Conservation (phyloP, 2,329 filamentous ascomycete genomes). For the Trichophyton verrucosum region DNA sequence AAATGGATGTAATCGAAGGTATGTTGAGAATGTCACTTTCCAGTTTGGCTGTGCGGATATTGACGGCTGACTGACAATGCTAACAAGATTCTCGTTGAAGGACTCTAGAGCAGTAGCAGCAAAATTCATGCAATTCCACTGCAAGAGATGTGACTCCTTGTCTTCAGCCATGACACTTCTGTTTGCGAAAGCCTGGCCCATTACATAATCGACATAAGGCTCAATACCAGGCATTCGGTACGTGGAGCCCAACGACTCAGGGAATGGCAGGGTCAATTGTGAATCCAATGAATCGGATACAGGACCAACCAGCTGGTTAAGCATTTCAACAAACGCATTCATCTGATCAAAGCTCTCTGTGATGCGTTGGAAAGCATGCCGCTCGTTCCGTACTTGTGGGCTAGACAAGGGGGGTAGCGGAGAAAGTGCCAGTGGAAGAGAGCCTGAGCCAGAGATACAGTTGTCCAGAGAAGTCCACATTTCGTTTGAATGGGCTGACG, state of each 20-base stretch:
- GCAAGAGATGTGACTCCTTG: conserved; percentile 59
- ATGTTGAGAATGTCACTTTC: conserved; percentile 53
- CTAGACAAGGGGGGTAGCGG: conserved; percentile 34
- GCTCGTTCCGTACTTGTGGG: conserved; percentile 33
- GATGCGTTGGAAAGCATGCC: conserved; percentile 60
- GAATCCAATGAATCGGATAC: conserved; percentile 35
- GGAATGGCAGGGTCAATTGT: conserved; percentile 70
- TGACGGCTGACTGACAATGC: conserved; percentile 67
- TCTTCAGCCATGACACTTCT: conserved; percentile 55
- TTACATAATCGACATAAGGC: conserved; percentile 79
- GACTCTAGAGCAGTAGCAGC: conserved; percentile 63
- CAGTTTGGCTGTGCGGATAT: conserved; percentile 65
- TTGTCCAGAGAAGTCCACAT: conserved; percentile 74
- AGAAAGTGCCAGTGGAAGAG: conserved; percentile 33
- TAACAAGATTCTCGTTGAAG: conserved; percentile 89
- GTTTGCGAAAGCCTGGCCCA: conserved; percentile 63
- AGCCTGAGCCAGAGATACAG: conserved; percentile 54
- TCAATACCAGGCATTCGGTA: conserved; percentile 79
- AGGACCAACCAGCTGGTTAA: conserved; percentile 60
- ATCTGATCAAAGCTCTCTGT: conserved; percentile 72
- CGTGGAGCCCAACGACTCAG: conserved; percentile 66
- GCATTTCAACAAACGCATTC: conserved; percentile 66
- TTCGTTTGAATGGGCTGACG: conserved; percentile 50
- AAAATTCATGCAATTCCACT: conserved; percentile 73
- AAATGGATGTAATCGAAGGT: conserved; percentile 83